These are phyloP conservation scores for Orbilia brochopaga DNA, from an alignment of 2,329 filamentous ascomycete genomes.

Conservation along the genomic window DNA sequence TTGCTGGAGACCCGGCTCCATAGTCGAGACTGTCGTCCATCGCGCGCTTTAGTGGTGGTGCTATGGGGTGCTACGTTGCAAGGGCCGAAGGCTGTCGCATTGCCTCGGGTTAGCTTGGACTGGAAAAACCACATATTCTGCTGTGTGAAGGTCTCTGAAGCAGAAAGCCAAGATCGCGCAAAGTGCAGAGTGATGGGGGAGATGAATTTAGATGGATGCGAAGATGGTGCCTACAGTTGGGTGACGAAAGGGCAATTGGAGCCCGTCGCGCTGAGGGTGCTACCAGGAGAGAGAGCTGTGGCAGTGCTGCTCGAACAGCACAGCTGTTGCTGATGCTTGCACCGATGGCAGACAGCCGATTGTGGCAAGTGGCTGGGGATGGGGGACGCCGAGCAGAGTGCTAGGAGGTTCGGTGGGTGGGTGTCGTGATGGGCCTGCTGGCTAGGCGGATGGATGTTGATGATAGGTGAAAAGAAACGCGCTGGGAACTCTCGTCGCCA, in stretches of 20 bases:
- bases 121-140: no score
- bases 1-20: conserved; percentile 32
- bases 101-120: neutral
- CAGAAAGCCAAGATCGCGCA: no score
- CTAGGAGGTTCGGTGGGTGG: neutral
- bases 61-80: neutral
- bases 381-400: neutral
- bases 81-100: neutral
- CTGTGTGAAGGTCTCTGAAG: no score
- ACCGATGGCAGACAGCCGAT: conserved; percentile 14
- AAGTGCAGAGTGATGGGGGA: no score
- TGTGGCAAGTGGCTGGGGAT: conserved; percentile 30
- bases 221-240: neutral
- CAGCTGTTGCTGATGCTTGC: conserved; percentile 32
- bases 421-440: conserved; percentile 6
- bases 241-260: neutral
- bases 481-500: conserved; percentile 10
- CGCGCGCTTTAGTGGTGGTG: neutral
- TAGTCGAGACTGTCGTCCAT: conserved; percentile 47
- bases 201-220: neutral
- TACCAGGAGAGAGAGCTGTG: conserved; percentile 31
- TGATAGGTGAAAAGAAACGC: conserved; percentile 29
- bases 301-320: conserved; percentile 27
- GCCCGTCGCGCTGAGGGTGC: conserved; percentile 28
- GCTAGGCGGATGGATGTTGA: conserved; percentile 14